Percentiles rank a stretch among this genome's conserved stretches.
Evolutionary conservation across 2,329 filamentous ascomycete genomes (phyloP).

Genomic region (Aspergillus piperis): DNA sequence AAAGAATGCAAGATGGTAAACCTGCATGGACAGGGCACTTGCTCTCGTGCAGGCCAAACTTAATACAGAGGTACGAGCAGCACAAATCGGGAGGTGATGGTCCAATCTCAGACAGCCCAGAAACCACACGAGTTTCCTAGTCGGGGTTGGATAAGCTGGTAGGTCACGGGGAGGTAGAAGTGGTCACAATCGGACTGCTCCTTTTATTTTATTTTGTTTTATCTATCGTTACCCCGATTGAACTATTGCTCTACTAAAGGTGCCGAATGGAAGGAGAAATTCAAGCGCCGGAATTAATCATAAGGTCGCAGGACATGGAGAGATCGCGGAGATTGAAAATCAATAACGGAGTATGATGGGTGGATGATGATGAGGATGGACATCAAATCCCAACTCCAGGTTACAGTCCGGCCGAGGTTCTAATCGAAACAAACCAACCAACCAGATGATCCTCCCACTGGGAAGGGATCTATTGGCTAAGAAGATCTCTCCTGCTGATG

Average conservation of each 20-base stretch:
- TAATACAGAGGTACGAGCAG: constrained; percentile 2
- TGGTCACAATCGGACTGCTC: neutral
- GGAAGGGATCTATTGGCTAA: constrained; percentile 13
- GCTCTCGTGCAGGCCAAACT: constrained; percentile 12
- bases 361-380: constrained; percentile 1
- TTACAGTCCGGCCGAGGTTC: constrained; percentile 17
- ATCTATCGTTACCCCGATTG: neutral
- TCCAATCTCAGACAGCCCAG: constrained; percentile 10
- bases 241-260: too few species aligned
- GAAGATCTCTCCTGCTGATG: constrained; percentile 6
- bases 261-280: neutral
- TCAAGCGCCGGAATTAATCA: neutral
- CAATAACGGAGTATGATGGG: neutral
- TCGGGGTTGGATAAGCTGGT: neutral
- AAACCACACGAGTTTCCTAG: constrained; percentile 3
- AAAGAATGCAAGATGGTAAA: constrained; percentile 10
- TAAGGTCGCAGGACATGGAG: neutral
- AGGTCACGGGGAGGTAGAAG: neutral
- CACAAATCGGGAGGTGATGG: constrained; percentile 6
- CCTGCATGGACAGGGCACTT: constrained; percentile 7
- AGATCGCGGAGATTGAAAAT: neutral
- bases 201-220: too few species aligned
- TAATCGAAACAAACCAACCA: constrained; percentile 21
- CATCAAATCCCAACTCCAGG: constrained; percentile 16
- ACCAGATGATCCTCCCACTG: constrained; percentile 13